A percentile compares a stretch with the other conserved stretches of the same genome.
Conservation (phyloP, 2,329 filamentous ascomycete species). For the Penicillium sp. region DNA sequence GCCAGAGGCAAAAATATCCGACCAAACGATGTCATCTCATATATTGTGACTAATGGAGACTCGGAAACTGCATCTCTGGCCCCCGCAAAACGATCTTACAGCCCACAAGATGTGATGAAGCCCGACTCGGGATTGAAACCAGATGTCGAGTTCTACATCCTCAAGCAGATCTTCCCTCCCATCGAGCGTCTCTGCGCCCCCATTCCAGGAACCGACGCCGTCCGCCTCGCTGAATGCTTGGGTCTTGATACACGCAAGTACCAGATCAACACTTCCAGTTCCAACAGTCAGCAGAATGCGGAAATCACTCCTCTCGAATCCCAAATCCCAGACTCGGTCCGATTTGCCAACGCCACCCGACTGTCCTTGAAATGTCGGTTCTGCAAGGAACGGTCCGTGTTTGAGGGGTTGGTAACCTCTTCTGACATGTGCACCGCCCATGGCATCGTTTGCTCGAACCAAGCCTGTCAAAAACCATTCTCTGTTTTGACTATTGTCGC, state of each 20-base stretch:
- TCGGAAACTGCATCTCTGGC: slow-evolving; percentile 62
- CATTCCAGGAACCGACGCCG: slow-evolving; percentile 87
- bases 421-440: slow-evolving; percentile 66
- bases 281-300: slow-evolving; percentile 55
- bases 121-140: slow-evolving; percentile 73
- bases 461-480: slow-evolving; percentile 65
- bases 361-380: slow-evolving; percentile 77
- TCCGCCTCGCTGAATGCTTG: slow-evolving; percentile 87
- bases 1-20: slow-evolving; percentile 84
- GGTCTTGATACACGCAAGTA: slow-evolving; percentile 91
- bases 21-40: slow-evolving; percentile 93
- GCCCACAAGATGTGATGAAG: slow-evolving; percentile 81
- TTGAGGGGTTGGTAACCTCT: slow-evolving; percentile 71
- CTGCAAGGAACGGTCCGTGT: slow-evolving; percentile 72
- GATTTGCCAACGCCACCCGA: slow-evolving; percentile 79
- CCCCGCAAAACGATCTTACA: slow-evolving; percentile 85
- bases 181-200: slow-evolving; percentile 97
- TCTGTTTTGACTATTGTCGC: slow-evolving; percentile 74
- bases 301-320: slow-evolving; percentile 91
- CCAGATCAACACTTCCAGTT: slow-evolving; percentile 64
- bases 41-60: slow-evolving; percentile 77
- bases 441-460: slow-evolving; percentile 70
- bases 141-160: slow-evolving; percentile 96
- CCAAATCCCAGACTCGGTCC: slow-evolving; percentile 86
- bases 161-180: slow-evolving; percentile 97